phyloP scores from a whole-genome alignment of 805 yeast species.

The Candida endomychidarum region DNA sequence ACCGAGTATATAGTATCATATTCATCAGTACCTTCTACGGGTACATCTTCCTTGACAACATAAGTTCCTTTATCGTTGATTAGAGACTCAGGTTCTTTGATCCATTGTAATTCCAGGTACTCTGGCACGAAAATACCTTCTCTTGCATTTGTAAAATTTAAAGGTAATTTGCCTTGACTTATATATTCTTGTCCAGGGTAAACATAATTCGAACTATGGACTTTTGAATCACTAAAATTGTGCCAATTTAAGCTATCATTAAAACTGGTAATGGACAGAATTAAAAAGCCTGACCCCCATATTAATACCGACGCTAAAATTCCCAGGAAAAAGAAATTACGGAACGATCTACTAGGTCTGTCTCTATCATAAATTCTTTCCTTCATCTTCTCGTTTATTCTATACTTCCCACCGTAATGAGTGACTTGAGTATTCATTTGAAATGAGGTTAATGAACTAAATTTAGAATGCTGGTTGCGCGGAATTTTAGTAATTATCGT shows the following conservation, averaged over 20 bases:
- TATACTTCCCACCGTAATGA: neutral
- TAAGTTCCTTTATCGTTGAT: conserved; percentile 66
- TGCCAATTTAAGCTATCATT: neutral
- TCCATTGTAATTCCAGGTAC: conserved; percentile 67
- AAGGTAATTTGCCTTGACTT: conserved; percentile 22
- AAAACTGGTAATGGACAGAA: conserved; percentile 22
- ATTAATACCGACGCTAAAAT: conserved; percentile 27
- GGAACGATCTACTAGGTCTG: neutral
- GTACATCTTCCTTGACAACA: conserved; percentile 34
- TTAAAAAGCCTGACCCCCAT: conserved; percentile 38
- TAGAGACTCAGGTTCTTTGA: conserved; percentile 49
- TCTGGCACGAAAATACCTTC: conserved; percentile 57
- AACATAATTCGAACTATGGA: conserved; percentile 2
- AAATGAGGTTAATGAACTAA: neutral
- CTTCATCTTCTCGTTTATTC: neutral
- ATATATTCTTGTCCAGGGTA: neutral
- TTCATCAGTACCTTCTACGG: conserved; percentile 25
- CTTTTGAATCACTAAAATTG: neutral
- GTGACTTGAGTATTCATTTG: neutral
- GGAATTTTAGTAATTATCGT: no score
- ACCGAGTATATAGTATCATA: conserved; percentile 52
- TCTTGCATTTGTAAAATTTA: conserved; percentile 39
- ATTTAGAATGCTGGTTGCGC: conserved; percentile 5
- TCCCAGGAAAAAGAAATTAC: conserved; percentile 13
- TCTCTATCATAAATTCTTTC: neutral